Evolutionary conservation across 1,139 yeast species (phyloP), one percentile per base, ranked within the genome.

Genomic region (Taphrina betulina): DNA sequence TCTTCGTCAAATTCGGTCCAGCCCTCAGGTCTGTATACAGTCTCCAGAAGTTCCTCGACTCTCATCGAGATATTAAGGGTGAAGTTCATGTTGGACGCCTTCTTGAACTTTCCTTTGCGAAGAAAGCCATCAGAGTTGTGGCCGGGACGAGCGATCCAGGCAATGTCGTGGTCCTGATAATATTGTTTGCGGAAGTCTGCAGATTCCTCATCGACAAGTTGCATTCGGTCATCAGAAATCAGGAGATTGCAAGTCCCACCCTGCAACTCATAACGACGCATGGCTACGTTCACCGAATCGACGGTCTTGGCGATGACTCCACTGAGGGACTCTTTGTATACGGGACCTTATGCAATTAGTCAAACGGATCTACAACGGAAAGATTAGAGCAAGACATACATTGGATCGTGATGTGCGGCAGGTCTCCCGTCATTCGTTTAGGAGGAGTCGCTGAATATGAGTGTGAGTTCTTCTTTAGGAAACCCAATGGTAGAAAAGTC

Each of bases 81-180:
- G 53, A 16, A 36, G 28, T 48, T 48, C 54, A 48, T 48, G 38
- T 48, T 48, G 37, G 38, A 28, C n/a, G 54, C 54, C 38, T 48
- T 48, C 38, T 48, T 48, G 38, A 48, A 59, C 5, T 59, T 24
- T 5, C 54, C 54, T 17, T 24, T 29, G 5, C 54, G 23, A 7
- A 38, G 14, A 20, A 35, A 59, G n/a, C 60, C 60, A 31, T 58
- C 46, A 3, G 40, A 35, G n/a, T 60, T 60, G 34, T 58, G 59
- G 4, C 57, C 58, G 7, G 61, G 60, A 8, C 61, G 51, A 2
- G 60, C 59, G 40, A 58, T 57, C 50, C 57, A 58, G 22, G 58
- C 60, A 23, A 58, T 57, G 23, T 44, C 26, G 36, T 59, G 57
- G 38, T 57, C 60, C 5, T 56, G 53, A 24, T 59, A 59, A 31